Evolutionary conservation across 1,284 basidiomycete genomes (phyloP), one percentile per base, ranked within the genome.

Genomic region (Xerocomus minutiporus): DNA sequence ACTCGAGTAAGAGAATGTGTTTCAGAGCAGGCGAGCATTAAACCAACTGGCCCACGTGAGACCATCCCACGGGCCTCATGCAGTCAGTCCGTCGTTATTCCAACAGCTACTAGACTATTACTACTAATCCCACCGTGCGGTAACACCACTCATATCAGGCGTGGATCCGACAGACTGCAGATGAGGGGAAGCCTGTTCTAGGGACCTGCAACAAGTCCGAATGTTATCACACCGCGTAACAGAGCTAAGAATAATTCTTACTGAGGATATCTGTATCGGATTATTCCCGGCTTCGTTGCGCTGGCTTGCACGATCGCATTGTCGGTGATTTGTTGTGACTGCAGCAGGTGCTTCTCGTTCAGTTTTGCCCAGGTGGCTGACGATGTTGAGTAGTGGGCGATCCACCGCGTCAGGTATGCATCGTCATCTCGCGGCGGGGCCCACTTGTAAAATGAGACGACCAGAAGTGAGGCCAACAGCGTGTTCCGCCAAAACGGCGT

Each of bases 221-320:
- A 44, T 5, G 32, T 52, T 28, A 54, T 25, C 25, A 28, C 25
- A 44, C 41, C 29, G 23, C n/a, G 38, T 34, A 39, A 23, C 31
- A n/a, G 8, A 39, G 42, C 31, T 2, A 35, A 49, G 45, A 32
- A 29, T 12, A 46, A 36, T 40, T 78, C 86, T 71, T 61, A 90
- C 88, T 86, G 81, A 52, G 85, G 82, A 65, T 80, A 85, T 58
- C 82, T 76, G 65, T 78, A 82, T 41, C 84, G 77, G 63, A 83
- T 79, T 25, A 84, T 74, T 4, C 65, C 67, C 1, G 84, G 78
- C 45, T 67, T 72, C 61, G 75, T 72, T 25, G 84, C 83, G 56
- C 73, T 73, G 43, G 71, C 70, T 25, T 83, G 66, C 38, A 84
- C 61, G 34, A 78, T 59, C 41, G 60, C 72, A 5, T 75, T 69